Evolutionary conservation across 2,329 filamentous ascomycete genomes (phyloP), one percentile per base, ranked within the genome.

Genomic region (Fusarium metavorans): DNA sequence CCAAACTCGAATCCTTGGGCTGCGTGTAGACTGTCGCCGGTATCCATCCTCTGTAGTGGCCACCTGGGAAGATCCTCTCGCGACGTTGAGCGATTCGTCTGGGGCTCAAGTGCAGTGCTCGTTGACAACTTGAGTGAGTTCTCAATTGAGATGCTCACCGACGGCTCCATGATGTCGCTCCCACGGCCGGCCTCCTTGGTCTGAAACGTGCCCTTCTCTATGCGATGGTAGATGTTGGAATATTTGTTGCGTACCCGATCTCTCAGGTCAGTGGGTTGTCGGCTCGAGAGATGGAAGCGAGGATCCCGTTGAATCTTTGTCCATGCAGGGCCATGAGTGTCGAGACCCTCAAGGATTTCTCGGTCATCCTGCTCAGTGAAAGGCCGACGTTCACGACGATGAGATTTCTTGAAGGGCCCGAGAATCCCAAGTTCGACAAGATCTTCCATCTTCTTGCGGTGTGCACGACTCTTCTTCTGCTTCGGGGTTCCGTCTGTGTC

Each of bases 211-310:
- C 87, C 87, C 80, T 90, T 90, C 76, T 91, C 89, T 54, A 90
- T 89, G 64, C 84, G 83, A 27, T 87, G 84, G 75, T 90, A 92
- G 35, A 89, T 87, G 16, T 87, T 87, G 4, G 89, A 88, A 73
- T 91, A 91, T 75, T 91, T 92, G 81, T 92, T 92, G 50, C 91
- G 87, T 35, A 92, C 86, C 25, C 91, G 86, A 72, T 92, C 91
- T 70, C 91, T 85, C 61, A 92, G 80, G 76, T 92, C 91, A 0
- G 90, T 92, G 1, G 91, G 90, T 72, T 91, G 88, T 52, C 91
- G 84, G 68, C 80, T 88, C 6, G 87, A 86, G n/a, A 92, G 82
- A 68, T 90, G 84, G 80, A 90, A 91, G 32, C 84, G 84, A 16
- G 87, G 81, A 69, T 92, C 90, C 39, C 90, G 86, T 77, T 91